Percentiles rank a stretch among this genome's conserved stretches.
Conservation (phyloP, 192 early-diverging fungal genomes). For the Dissophora ornata region DNA sequence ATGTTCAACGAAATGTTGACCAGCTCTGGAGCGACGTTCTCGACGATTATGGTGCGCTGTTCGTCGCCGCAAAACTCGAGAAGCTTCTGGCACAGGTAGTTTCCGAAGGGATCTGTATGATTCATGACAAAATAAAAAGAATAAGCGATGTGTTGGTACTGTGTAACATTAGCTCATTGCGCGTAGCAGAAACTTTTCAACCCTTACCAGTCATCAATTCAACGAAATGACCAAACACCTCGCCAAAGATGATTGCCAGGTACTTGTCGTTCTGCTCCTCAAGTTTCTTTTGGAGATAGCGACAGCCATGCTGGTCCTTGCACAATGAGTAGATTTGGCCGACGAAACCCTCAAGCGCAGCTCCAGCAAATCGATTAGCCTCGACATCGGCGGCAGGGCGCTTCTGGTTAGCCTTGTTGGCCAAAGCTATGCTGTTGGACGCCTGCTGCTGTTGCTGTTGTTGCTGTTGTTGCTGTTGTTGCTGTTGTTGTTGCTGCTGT, state of each 20-base stretch:
- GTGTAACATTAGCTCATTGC: no score
- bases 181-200: no score
- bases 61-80: constrained; percentile 82
- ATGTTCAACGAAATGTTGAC: constrained; percentile 87
- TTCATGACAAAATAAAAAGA: background rate
- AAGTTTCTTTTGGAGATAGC: constrained; percentile 87
- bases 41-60: constrained; percentile 80
- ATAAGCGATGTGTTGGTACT: no score
- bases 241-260: constrained; percentile 77
- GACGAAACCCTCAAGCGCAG: constrained; percentile 73
- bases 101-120: constrained; percentile 85
- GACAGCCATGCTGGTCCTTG: constrained; percentile 91
- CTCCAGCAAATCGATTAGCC: constrained; percentile 75
- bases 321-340: constrained; percentile 82
- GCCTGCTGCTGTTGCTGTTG: constrained; percentile 39
- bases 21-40: constrained; percentile 76
- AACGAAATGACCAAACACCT: constrained; percentile 79
- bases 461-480: constrained; percentile 24
- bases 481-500: constrained; percentile 29
- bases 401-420: constrained; percentile 49
- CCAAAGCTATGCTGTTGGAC: constrained; percentile 36
- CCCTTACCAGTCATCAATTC: constrained; percentile 82
- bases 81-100: constrained; percentile 93
- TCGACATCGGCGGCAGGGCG: constrained; percentile 51
- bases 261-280: constrained; percentile 78